These are phyloP conservation scores for Akanthomyces dipterigenus DNA, from an alignment of 2,329 filamentous ascomycete genomes.

Conservation along the genomic window DNA sequence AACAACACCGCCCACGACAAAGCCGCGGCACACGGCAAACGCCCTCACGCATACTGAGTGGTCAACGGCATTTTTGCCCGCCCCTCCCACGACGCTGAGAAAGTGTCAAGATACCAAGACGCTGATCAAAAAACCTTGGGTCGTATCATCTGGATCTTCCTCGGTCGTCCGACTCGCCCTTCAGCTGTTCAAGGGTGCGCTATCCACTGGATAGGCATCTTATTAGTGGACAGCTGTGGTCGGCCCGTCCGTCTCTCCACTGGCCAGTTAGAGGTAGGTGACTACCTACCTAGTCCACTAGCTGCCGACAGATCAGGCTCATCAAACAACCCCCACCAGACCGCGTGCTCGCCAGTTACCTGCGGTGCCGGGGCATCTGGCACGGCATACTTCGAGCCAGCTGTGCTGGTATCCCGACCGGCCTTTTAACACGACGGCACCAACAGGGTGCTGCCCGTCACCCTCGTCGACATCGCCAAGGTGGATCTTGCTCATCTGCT, in stretches of 20 bases:
- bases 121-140: not conserved
- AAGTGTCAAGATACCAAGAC: too few relatives aligned
- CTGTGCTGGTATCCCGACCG: too few relatives aligned
- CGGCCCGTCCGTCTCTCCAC: not conserved
- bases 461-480: not conserved
- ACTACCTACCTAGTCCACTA: not conserved
- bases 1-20: not conserved
- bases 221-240: not conserved
- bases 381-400: too few relatives aligned
- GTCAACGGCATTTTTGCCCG: not conserved
- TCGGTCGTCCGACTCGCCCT: not conserved
- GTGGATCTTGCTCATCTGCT: not conserved
- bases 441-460: not conserved
- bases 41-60: too few relatives aligned
- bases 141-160: not conserved
- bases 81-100: not conserved
- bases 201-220: too few relatives aligned
- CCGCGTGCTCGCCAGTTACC: too few relatives aligned
- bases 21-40: not conserved
- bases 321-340: conserved; percentile 1
- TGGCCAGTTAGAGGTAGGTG: not conserved
- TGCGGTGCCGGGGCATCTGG: too few relatives aligned
- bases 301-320: conserved; percentile 8
- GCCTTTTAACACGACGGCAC: not conserved
- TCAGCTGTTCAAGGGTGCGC: not conserved